Evolutionary conservation across 129 eudicot genomes (phyloP), one percentile per base, ranked within the genome.

Genomic region (Artemisia tridentata): DNA sequence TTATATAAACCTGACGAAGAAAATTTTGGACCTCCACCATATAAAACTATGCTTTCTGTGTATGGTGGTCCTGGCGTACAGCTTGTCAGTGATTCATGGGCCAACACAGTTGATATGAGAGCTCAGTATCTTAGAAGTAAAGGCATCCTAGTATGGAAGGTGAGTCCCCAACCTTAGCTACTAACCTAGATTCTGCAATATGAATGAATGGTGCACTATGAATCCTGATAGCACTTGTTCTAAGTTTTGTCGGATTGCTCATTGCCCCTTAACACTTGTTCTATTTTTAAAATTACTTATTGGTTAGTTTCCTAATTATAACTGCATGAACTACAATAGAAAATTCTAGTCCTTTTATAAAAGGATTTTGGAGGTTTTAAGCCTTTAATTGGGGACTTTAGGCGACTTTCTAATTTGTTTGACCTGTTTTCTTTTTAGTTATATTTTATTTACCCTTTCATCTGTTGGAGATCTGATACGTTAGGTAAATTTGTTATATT

Each of bases 111-210:
- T 23, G 99, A 95, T 69, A 95, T 95, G 99, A 90, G 99, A 78
- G 97, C 99, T 67, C 99, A 95, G 76, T 91, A 80, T 82, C 85
- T 95, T 21, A 79, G 87, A 74, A 90, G 96, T 73, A 88, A 90
- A 79, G 99, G 97, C 88, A 78, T 95, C 84, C 79, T 90, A 81
- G 97, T 95, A 20, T 95, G 99, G 96, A 95, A 95, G 97, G 99
- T 89, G 50, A 71, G 84, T 50, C 55, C 48, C 10, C 47, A 64
- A 51, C 63, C 13, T 64, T 10, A 5, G 6, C 13, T 58, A 5
- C 48, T 48, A 34, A 34, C 17, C 16, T 63, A 41, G 12, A 34
- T 3, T 49, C 41, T 34, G 41, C 41, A 34, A 34, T 34, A 34
- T 34, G 43, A 34, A 34, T 34, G 8, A 34, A 34, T 34, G 54